Conservation (phyloP, 129 eudicot species). For the Pulicaria dysenterica region DNA sequence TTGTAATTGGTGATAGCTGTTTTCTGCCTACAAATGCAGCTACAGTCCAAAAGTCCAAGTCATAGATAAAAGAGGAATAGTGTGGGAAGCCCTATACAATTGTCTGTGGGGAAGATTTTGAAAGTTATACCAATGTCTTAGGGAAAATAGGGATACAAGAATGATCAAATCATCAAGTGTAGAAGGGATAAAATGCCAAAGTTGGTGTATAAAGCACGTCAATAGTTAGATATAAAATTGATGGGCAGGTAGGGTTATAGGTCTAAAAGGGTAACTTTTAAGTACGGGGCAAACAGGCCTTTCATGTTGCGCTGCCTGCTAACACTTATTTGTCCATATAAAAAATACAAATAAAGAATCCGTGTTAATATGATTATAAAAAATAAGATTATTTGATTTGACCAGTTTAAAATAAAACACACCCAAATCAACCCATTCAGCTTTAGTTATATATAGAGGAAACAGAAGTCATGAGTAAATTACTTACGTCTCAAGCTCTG, state of each 20-base stretch:
- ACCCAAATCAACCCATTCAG: neutral
- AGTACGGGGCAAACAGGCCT: no score
- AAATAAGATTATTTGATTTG: conserved; percentile 4
- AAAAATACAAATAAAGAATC: neutral
- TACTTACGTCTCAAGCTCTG: conserved; percentile 68
- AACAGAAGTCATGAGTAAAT: conserved; percentile 14
- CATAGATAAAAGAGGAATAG: neutral
- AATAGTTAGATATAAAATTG: neutral
- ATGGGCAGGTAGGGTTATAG: neutral
- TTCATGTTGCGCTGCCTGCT: neutral
- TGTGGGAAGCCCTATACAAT: neutral
- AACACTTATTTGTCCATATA: neutral
- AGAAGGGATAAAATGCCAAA: neutral
- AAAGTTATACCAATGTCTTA: neutral
- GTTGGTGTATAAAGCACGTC: neutral
- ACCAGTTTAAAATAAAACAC: neutral
- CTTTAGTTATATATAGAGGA: neutral
- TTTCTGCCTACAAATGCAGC: neutral
- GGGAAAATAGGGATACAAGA: neutral
- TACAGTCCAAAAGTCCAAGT: neutral
- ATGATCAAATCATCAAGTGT: neutral
- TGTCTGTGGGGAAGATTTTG: neutral
- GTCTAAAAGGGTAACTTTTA: neutral
- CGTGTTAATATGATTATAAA: neutral
- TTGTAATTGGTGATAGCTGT: neutral